Evolutionary conservation across 2,329 filamentous ascomycete genomes (phyloP).

Genomic region (Madurella fahalii): DNA sequence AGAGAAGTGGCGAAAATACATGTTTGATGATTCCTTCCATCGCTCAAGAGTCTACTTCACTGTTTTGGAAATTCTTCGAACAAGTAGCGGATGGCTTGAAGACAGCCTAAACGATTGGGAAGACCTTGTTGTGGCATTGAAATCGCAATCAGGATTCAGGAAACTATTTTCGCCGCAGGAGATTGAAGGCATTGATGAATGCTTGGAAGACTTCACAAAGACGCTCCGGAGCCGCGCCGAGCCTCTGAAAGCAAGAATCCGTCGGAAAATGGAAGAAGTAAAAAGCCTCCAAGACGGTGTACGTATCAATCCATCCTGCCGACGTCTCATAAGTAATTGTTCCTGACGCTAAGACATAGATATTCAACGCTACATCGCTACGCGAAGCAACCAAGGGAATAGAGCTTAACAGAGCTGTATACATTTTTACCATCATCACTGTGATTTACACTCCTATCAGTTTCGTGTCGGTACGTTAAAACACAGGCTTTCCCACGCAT

Average conservation of each 20-base stretch:
- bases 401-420: slow-evolving; percentile 9
- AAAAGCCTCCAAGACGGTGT: slow-evolving; percentile 11
- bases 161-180: no score
- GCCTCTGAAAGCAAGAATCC: background rate
- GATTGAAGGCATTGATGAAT: no score
- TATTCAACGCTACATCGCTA: slow-evolving; percentile 14
- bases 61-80: background rate
- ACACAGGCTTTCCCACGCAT: background rate
- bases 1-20: background rate
- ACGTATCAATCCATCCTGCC: background rate
- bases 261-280: slow-evolving; percentile 6
- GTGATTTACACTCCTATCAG: slow-evolving; percentile 7
- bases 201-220: background rate
- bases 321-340: no score
- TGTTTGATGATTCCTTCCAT: background rate
- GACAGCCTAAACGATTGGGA: background rate
- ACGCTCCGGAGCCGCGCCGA: background rate
- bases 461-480: background rate
- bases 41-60: background rate
- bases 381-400: slow-evolving; percentile 11
- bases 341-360: background rate
- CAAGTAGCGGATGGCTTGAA: background rate
- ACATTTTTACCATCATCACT: slow-evolving; percentile 12
- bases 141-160: no score
- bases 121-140: background rate